phyloP scores from a whole-genome alignment of 768 basidiomycete genomes.

The Tricholomella constricta region DNA sequence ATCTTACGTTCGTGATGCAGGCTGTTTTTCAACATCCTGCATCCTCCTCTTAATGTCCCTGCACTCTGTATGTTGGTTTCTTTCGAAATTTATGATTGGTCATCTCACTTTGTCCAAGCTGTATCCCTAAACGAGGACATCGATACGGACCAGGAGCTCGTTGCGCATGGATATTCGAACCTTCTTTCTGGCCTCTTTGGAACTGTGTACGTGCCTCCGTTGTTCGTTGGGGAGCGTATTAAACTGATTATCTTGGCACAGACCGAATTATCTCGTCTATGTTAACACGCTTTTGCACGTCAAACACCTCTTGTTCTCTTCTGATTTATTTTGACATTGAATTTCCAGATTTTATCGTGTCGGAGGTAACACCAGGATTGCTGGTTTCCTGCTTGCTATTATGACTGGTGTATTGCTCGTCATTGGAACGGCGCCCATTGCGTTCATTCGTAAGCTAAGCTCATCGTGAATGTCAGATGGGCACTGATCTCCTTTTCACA shows the following conservation, averaged over 20 bases:
- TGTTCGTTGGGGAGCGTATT: neutral
- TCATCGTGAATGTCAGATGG: neutral
- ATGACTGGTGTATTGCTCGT: slow-evolving; percentile 73
- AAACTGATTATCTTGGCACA: slow-evolving; percentile 26
- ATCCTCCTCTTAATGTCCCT: slow-evolving; percentile 88
- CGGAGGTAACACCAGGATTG: slow-evolving; percentile 81
- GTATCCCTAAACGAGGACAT: slow-evolving; percentile 89
- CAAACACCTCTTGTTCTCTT: neutral
- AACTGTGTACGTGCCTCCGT: slow-evolving; percentile 60
- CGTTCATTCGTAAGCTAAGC: slow-evolving; percentile 76
- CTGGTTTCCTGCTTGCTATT: slow-evolving; percentile 83
- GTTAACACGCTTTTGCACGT: slow-evolving; percentile 78
- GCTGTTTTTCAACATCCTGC: slow-evolving; percentile 82
- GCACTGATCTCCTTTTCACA: slow-evolving; percentile 26
- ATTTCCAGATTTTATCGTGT: slow-evolving; percentile 83
- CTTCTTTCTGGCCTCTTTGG: slow-evolving; percentile 78
- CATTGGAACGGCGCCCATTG: slow-evolving; percentile 87
- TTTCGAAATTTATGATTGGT: neutral
- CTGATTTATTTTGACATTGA: neutral
- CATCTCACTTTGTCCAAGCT: slow-evolving; percentile 41
- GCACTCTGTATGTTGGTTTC: slow-evolving; percentile 62
- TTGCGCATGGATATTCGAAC: slow-evolving; percentile 93
- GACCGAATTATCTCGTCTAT: slow-evolving; percentile 86
- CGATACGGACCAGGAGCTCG: slow-evolving; percentile 89
- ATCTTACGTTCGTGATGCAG: slow-evolving; percentile 37